Percentiles rank a stretch among this genome's conserved stretches.
Conservation (phyloP, 345 rosid genomes). For the Gossypium ekmanianum region DNA sequence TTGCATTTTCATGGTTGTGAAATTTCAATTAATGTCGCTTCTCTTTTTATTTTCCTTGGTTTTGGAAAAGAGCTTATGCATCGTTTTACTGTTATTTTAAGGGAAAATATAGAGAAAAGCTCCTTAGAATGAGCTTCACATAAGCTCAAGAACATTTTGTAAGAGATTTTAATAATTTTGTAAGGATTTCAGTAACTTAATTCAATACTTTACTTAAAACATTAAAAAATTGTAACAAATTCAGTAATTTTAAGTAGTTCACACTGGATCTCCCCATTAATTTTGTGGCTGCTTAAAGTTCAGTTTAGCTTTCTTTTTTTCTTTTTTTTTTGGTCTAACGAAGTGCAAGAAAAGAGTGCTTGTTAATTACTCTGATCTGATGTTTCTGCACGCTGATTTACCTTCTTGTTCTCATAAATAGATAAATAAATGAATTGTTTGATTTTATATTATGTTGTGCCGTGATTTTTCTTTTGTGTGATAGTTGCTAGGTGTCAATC, state of each 20-base stretch:
- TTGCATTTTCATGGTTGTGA: background rate
- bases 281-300: background rate
- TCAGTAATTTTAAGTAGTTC: too few relatives aligned
- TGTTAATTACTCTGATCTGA: background rate
- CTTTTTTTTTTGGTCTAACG: background rate
- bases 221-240: too few relatives aligned
- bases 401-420: background rate
- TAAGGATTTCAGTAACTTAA: too few relatives aligned
- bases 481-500: conserved; percentile 53
- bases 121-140: too few relatives aligned
- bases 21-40: background rate
- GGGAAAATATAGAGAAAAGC: too few relatives aligned
- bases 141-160: too few relatives aligned
- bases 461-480: conserved; percentile 1
- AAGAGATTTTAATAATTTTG: too few relatives aligned
- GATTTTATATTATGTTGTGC: background rate
- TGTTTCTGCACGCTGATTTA: background rate
- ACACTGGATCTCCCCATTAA: too few relatives aligned
- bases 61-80: background rate
- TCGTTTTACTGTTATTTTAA: background rate
- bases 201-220: too few relatives aligned
- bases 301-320: background rate
- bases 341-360: background rate
- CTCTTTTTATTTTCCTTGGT: background rate
- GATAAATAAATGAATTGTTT: background rate